Evolutionary conservation across 2,329 filamentous ascomycete species (phyloP).

Genomic region (Fusarium continuum): DNA sequence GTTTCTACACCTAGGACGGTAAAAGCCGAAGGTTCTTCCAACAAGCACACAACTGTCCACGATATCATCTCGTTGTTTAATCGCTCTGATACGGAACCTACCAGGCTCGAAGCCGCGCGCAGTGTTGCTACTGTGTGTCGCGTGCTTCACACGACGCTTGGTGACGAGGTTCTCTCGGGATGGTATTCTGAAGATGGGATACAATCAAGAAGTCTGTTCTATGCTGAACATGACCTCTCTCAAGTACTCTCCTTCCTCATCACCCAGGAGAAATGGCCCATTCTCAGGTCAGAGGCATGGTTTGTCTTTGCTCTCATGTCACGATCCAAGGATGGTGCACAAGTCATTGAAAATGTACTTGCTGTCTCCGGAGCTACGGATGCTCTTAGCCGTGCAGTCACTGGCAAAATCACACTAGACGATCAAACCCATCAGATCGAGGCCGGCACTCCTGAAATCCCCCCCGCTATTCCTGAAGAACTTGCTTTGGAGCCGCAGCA

Average conservation of each 20-base stretch:
- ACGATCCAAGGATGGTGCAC: conserved; percentile 59
- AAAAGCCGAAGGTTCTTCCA: conserved; percentile 40
- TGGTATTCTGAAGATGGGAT: conserved; percentile 41
- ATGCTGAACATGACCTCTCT: conserved; percentile 55
- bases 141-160: conserved; percentile 58
- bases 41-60: conserved; percentile 49
- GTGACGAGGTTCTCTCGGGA: conserved; percentile 46
- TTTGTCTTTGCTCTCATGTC: conserved; percentile 70
- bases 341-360: conserved; percentile 56
- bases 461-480: conserved; percentile 43
- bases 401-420: conserved; percentile 48
- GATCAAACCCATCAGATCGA: conserved; percentile 34
- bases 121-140: conserved; percentile 63
- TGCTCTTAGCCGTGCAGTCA: conserved; percentile 59
- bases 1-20: conserved; percentile 56
- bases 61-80: conserved; percentile 51
- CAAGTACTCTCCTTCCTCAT: conserved; percentile 61
- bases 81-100: conserved; percentile 58
- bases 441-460: conserved; percentile 12
- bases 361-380: conserved; percentile 54
- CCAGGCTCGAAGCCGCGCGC: conserved; percentile 67
- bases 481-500: conserved; percentile 59
- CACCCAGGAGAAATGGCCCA: conserved; percentile 66
- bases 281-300: conserved; percentile 68
- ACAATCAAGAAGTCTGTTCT: conserved; percentile 52